Evolutionary conservation across 1,139 yeast species (phyloP), one percentile per base, ranked within the genome.

Genomic region (Nakaseomyces glabratus): DNA sequence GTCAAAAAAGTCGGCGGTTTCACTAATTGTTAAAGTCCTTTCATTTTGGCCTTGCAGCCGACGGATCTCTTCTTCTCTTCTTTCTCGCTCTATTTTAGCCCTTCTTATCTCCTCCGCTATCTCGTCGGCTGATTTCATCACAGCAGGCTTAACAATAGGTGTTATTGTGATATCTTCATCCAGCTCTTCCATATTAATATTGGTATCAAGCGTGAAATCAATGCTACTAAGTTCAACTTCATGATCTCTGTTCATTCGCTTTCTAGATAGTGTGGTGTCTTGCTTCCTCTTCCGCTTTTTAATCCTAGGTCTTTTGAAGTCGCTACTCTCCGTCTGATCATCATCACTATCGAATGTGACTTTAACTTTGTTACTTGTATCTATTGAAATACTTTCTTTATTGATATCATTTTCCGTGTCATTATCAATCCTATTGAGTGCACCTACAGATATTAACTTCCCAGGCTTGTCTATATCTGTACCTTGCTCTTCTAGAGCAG

Each of bases 1-100:
- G 13, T 60, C 63, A 40, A 82, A 61, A 51, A 82, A 79, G 22
- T 73, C 80, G 3, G 64, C 53, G 3, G 74, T 76, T 36, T 75
- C 82, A 51, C 78, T 78, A 31, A 75, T 61, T 0, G 71, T 62
- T 20, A 71, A 42, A 1, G 65, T 68, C 3, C 37, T 45, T 24
- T 45, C 30, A n/a, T n/a, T 18, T 10, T 17, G 21, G 3, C 4
- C 6, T 10, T 40, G 49, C 28, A 37, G 12, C 13, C 20, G 28
- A 9, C 43, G 49, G 7, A 45, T 39, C 4, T 41, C 41, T 34
- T 43, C 46, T 3, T 41, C 36, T 17, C 50, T 43, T 21, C 40
- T 47, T 23, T 47, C 47, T 9, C 60, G 58, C 31, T 63, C 68
- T n/a, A 49, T 35, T 12, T 60, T 60, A 34, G 60, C 60, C 43